Evolutionary conservation across 306 rosid species (phyloP).

Genomic region (Coriaria nepalensis): DNA sequence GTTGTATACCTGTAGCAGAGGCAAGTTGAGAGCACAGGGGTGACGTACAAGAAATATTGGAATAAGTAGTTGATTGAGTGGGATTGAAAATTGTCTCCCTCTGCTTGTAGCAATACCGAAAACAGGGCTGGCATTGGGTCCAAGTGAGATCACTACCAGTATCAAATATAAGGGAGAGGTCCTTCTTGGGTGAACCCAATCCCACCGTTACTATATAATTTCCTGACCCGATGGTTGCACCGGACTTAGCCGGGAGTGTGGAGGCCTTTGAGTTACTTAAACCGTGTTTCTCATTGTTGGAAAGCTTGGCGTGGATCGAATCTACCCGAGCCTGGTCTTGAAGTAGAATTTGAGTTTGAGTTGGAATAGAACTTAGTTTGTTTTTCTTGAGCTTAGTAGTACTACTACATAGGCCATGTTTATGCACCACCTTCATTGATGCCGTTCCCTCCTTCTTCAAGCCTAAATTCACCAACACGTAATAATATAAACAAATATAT

Average conservation of each 20-base stretch:
- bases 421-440: conserved; percentile 17
- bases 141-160: conserved; percentile 66
- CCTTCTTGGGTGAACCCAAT: conserved; percentile 43
- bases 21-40: conserved; percentile 25
- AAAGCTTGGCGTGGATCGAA: conserved; percentile 2
- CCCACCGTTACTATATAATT: conserved; percentile 54
- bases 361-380: not conserved
- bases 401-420: conserved; percentile 23
- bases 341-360: conserved; percentile 1
- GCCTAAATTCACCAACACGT: not conserved
- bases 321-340: conserved; percentile 6
- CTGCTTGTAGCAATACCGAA: conserved; percentile 34
- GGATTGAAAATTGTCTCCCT: conserved; percentile 39
- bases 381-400: not conserved
- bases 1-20: conserved; percentile 31
- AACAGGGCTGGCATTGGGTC: conserved; percentile 73
- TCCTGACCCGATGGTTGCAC: conserved; percentile 30
- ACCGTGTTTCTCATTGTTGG: not conserved
- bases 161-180: conserved; percentile 45
- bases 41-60: conserved; percentile 39
- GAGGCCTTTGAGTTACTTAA: conserved; percentile 2
- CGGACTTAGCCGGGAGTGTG: conserved; percentile 40
- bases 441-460: not conserved
- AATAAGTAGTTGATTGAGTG: conserved; percentile 22
- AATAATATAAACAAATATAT: too few relatives aligned